Base-by-base conservation (phyloP, 352 stramenopile genomes). In the Globisporangium megalacanthum region DNA sequence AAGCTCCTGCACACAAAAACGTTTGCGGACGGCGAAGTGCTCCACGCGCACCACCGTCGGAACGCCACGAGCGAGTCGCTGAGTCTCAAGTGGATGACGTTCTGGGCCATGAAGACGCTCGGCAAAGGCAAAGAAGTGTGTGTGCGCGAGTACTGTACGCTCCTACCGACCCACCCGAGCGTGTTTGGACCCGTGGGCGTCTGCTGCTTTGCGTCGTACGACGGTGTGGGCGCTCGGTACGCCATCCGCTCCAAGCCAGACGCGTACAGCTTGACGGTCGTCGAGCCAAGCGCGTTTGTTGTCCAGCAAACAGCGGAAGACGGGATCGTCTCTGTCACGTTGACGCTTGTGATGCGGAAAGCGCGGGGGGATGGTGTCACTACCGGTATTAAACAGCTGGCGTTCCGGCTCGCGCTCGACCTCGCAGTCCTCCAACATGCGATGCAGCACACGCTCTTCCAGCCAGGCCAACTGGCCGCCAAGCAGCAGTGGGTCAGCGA, bases 401-500 rank as follows among this genome's bases (percentile, higher is more conserved):
- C 79, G 11, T 64, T 86, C 57, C 70, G 81, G 5, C 62, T 92
- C 20, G 83, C 83, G 4, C 66, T 79, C 25, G 80, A 90, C 45
- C 59, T 89, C 0, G 55, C 61, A 15, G 58, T 72, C 10, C 72
- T 95, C 45, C 75, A 91, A 49, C 70, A 65, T 39, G 62, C 80
- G 8, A 81, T 91, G 64, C 83, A 91, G 60, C 80, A 91, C 56
- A 62, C 73, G 39, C 60, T 90, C 3, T 91, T 93, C 42, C 79
- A 88, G 22, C 81, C 80, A 3, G 72, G 68, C 1, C 65, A 68
- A 10, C 56, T 93, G 29, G 83, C 75, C 8, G 61, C 76, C 49
- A 84, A 86, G 58, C 75, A 83, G 46, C 77, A 89, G 53, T 95
- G 86, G 86, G 83, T 95, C n/a, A 77, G 75, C 33, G 83, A 95